Conservation (phyloP, 257 asterid genomes). For the Parsonsia alboflavescens region DNA sequence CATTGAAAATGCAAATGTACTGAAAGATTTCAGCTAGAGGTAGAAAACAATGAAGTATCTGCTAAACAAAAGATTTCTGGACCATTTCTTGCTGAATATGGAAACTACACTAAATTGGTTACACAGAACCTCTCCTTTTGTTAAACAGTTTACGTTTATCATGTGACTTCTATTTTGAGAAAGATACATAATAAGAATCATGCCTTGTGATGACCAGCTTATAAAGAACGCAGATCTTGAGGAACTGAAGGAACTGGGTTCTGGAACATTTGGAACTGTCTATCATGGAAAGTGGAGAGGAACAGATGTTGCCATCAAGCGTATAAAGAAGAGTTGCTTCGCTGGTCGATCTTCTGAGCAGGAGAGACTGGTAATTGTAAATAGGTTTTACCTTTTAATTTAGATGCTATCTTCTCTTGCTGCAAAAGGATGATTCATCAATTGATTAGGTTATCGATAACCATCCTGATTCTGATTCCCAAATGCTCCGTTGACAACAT, state of each 20-base stretch:
- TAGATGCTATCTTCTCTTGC: background rate
- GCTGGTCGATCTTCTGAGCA: slow-evolving; percentile 80
- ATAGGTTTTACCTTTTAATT: background rate
- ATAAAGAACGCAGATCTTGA: slow-evolving; percentile 51
- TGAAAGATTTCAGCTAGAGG: background rate
- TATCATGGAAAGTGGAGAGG: slow-evolving; percentile 69
- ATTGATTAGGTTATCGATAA: background rate
- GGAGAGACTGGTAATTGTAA: slow-evolving; percentile 59
- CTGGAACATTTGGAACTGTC: slow-evolving; percentile 63
- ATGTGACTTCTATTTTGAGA: background rate
- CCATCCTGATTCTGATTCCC: background rate
- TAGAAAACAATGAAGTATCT: background rate
- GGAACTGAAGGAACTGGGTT: slow-evolving; percentile 54
- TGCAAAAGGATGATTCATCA: background rate
- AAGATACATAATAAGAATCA: background rate
- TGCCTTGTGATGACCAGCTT: slow-evolving; percentile 9
- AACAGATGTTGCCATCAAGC: slow-evolving; percentile 85
- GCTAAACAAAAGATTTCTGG: background rate
- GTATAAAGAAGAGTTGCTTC: slow-evolving; percentile 79
- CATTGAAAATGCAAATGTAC: background rate
- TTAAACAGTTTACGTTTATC: background rate
- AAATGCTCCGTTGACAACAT: background rate
- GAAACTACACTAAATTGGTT: background rate
- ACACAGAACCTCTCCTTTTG: background rate
- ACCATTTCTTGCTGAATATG: background rate